phyloP scores from a whole-genome alignment of 768 basidiomycete species.

The Clitopilus hobsonii region DNA sequence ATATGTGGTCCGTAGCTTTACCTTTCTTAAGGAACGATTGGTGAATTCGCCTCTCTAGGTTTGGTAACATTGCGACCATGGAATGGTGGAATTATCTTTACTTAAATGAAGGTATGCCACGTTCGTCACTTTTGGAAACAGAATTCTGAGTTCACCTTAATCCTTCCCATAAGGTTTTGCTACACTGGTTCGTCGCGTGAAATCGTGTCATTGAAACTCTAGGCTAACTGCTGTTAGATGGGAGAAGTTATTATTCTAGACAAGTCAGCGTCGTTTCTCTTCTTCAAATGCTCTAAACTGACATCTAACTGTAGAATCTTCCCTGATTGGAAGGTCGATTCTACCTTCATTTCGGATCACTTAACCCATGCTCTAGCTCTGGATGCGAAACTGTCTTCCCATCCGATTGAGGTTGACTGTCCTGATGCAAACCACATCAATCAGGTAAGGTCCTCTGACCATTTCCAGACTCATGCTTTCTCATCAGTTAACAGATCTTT shows the following conservation, averaged over 20 bases:
- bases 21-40: neutral
- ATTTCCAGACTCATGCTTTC: neutral
- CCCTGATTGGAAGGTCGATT: conserved; percentile 84
- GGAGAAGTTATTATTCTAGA: conserved; percentile 85
- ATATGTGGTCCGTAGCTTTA: conserved; percentile 56
- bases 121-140: neutral
- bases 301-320: conserved; percentile 42
- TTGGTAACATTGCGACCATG: conserved; percentile 93
- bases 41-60: conserved; percentile 38
- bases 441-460: conserved; percentile 35
- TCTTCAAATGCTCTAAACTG: neutral
- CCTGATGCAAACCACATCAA: conserved; percentile 83
- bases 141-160: neutral
- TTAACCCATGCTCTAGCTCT: conserved; percentile 70
- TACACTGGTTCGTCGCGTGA: conserved; percentile 48
- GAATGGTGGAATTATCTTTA: conserved; percentile 88
- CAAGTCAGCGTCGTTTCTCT: conserved; percentile 33
- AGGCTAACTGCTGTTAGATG: conserved; percentile 42
- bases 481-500: conserved; percentile 57
- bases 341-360: conserved; percentile 74
- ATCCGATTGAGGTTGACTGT: conserved; percentile 90
- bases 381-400: conserved; percentile 83
- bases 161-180: conserved; percentile 58
- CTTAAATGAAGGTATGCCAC: conserved; percentile 60
- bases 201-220: neutral